These are phyloP conservation scores for Collariella sp. DNA, from an alignment of 495 filamentous ascomycete species.

Conservation along the genomic window DNA sequence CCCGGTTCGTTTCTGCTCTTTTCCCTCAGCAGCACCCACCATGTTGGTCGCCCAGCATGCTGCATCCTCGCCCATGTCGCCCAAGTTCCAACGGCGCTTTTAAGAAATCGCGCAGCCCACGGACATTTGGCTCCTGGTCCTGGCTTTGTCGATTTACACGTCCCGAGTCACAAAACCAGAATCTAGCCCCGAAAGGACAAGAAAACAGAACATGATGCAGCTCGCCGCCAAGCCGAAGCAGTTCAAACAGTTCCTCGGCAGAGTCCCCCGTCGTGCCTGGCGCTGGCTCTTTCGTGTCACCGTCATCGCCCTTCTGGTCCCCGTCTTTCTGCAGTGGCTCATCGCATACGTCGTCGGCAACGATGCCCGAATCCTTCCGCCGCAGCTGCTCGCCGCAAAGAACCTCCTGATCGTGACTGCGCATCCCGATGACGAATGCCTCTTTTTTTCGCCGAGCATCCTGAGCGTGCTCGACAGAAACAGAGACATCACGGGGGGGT, in stretches of 20 bases:
- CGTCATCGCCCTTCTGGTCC: constrained; percentile 22
- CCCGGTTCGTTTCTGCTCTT: too few species aligned
- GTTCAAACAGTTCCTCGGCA: constrained; percentile 9
- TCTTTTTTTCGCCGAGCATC: constrained; percentile 37
- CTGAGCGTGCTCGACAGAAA: constrained; percentile 33
- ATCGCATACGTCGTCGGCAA: constrained; percentile 31
- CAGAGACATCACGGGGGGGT: constrained; percentile 19
- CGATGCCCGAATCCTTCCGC: constrained; percentile 32
- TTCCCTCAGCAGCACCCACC: too few species aligned
- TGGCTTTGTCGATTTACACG: background rate
- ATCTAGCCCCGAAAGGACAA: background rate
- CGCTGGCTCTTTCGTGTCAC: constrained; percentile 23
- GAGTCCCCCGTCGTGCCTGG: constrained; percentile 22
- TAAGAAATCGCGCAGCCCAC: too few species aligned
- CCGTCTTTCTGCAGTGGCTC: constrained; percentile 31
- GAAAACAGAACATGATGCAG: constrained; percentile 4
- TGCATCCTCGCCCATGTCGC: too few species aligned
- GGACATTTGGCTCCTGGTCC: background rate
- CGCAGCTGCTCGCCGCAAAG: constrained; percentile 28
- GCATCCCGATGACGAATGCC: constrained; percentile 38
- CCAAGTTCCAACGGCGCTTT: too few species aligned
- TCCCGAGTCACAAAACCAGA: background rate
- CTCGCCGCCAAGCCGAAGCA: constrained; percentile 9
- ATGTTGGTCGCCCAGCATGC: too few species aligned
- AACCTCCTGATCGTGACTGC: constrained; percentile 36